Evolutionary conservation across 805 yeast species (phyloP), one percentile per base, ranked within the genome.

Genomic region (Candida boleticola): DNA sequence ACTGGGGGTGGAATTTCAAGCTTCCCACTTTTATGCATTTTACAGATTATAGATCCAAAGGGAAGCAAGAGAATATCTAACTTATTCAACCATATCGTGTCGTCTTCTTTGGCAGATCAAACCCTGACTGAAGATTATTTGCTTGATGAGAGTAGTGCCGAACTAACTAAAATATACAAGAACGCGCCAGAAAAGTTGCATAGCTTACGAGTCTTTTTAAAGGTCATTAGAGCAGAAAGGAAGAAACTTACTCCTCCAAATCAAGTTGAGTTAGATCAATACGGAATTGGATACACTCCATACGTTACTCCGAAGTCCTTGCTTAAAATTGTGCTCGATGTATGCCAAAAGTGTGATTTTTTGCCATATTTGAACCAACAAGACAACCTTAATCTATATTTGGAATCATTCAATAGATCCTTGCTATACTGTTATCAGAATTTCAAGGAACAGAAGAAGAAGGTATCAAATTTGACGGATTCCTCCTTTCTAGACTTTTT

Each of bases 401-500:
- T 63, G 16, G 29, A 44, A 4, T 35, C 51, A 9, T 65, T 65
- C 44, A 42, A 53, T 29, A 38, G 26, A 13, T 56, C 68, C 1
- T 40, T 65, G 9, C 46, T 55, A 4, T 54, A 51, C 35, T n/a
- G 35, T 17, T 31, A 31, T 11, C 35, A 23, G 5, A 40, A 35
- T 3, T 60, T 47, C 36, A 22, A n/a, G 3, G 41, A 40, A 31
- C 36, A 30, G 11, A 31, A 18, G 9, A 16, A 20, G 13, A 23
- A 23, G 27, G 27, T 11, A 7, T 23, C 27, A 23, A 21, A 30
- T 33, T 10, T 22, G 16, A 33, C 25, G 5, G 26, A 33, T 13
- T 9, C 11, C 17, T 33, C 36, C 4, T 64, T 76, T 43, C 29
- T 76, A 5, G 66, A 61, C 10, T 64, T 57, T 50, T 77, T 74